Conservation (phyloP, 331 rosid species). For the Saraca asoca region DNA sequence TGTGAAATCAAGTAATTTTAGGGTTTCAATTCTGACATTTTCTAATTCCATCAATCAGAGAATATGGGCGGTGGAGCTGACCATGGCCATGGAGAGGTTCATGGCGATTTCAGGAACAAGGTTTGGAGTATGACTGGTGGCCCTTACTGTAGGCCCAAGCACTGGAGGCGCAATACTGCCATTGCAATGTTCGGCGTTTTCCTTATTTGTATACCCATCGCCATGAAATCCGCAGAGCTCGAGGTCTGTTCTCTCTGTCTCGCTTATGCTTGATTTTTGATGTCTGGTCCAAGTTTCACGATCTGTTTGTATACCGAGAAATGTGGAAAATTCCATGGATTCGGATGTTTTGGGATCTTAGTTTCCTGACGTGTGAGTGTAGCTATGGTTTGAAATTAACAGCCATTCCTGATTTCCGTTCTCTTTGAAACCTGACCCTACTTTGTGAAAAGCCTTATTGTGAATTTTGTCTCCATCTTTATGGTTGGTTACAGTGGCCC, state of each 20-base stretch:
- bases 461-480: too few species aligned
- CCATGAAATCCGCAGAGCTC: constrained; percentile 92
- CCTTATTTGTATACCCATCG: constrained; percentile 89
- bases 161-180: constrained; percentile 97
- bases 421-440: too few species aligned
- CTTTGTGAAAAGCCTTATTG: too few species aligned
- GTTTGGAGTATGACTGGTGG: constrained; percentile 98
- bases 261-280: neutral
- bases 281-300: neutral
- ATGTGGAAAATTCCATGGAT: neutral
- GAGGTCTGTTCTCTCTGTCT: constrained; percentile 54
- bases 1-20: constrained; percentile 10
- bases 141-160: constrained; percentile 83
- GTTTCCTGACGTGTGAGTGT: too few species aligned
- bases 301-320: constrained; percentile 5
- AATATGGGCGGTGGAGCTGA: constrained; percentile 83
- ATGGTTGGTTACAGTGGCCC: too few species aligned
- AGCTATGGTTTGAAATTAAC: too few species aligned
- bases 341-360: neutral
- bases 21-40: constrained; percentile 35
- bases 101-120: constrained; percentile 79
- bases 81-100: constrained; percentile 52
- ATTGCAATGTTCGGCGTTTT: constrained; percentile 83
- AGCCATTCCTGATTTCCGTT: too few species aligned
- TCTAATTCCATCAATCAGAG: neutral